Percentiles rank a stretch among this genome's conserved stretches.
Evolutionary conservation across 2,329 filamentous ascomycete species (phyloP).

Genomic region (Cryphonectria radicalis): DNA sequence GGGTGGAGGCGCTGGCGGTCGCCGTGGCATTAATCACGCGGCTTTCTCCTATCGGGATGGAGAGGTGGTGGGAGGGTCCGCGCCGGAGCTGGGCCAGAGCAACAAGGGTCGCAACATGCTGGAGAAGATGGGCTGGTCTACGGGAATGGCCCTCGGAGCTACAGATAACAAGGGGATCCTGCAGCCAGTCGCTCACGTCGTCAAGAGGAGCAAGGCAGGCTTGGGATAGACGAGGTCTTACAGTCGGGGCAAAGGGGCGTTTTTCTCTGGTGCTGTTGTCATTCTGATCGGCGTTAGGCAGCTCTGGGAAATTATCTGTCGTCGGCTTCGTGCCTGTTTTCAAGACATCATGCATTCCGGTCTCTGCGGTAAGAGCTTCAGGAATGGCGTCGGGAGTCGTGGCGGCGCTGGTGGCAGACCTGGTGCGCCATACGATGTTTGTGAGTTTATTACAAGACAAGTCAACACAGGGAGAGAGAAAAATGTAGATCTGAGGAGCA

Average conservation of each 20-base stretch:
- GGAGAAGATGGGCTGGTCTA: conserved; percentile 97
- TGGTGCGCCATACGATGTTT: not conserved
- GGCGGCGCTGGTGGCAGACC: not conserved
- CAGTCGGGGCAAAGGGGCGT: too few species aligned
- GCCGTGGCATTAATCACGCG: conserved; percentile 37
- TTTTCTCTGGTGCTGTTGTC: not conserved
- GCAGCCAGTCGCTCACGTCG: conserved; percentile 81
- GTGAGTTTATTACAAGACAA: not conserved
- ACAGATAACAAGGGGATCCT: conserved; percentile 85
- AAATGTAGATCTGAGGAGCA: not conserved
- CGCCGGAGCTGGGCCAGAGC: conserved; percentile 79
- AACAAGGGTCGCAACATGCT: conserved; percentile 88
- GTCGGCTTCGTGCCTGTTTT: not conserved
- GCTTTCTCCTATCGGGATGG: conserved; percentile 75
- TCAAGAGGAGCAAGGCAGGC: conserved; percentile 85
- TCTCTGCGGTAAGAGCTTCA: not conserved
- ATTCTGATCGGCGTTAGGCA: not conserved
- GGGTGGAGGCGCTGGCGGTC: conserved; percentile 34
- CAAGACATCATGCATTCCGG: not conserved
- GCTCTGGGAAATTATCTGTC: not conserved
- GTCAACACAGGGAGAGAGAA: not conserved
- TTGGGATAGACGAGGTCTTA: conserved; percentile 59
- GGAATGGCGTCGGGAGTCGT: not conserved
- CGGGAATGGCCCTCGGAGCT: conserved; percentile 81
- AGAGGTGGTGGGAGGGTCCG: conserved; percentile 83